Evolutionary conservation across 345 rosid genomes (phyloP).

Genomic region (Camelina hispida): DNA sequence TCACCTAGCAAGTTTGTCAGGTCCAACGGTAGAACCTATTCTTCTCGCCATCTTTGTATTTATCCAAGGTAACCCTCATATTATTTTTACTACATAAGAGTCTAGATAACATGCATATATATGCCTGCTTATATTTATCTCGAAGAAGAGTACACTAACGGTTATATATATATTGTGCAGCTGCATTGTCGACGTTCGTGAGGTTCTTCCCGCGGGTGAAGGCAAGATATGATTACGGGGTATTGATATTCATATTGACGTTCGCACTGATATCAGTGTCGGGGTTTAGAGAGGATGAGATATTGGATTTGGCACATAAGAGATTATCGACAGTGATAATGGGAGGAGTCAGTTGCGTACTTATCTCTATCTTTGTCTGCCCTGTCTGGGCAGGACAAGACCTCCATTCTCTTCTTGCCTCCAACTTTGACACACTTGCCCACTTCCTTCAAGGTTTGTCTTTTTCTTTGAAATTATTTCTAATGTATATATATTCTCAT

Average conservation of each 20-base stretch:
- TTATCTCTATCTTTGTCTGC: slow-evolving; percentile 58
- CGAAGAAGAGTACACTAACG: background rate
- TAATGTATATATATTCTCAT: background rate
- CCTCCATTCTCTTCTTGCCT: slow-evolving; percentile 64
- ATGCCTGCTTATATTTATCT: slow-evolving; percentile 4
- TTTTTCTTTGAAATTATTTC: background rate
- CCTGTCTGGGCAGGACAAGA: slow-evolving; percentile 95
- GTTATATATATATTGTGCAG: slow-evolving; percentile 49
- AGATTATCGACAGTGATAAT: slow-evolving; percentile 68
- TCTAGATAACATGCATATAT: background rate
- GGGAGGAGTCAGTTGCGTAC: slow-evolving; percentile 72
- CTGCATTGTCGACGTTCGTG: slow-evolving; percentile 59
- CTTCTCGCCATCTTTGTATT: slow-evolving; percentile 71
- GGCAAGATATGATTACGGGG: slow-evolving; percentile 68
- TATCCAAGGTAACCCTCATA: slow-evolving; percentile 50
- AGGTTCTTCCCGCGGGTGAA: slow-evolving; percentile 68
- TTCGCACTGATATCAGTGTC: slow-evolving; percentile 77
- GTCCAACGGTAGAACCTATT: slow-evolving; percentile 60
- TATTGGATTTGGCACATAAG: slow-evolving; percentile 61
- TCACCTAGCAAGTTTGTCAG: slow-evolving; percentile 61
- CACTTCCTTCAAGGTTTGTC: slow-evolving; percentile 71
- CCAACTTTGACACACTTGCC: slow-evolving; percentile 64
- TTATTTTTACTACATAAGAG: no score
- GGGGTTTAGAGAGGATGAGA: slow-evolving; percentile 60
- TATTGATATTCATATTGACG: slow-evolving; percentile 79